Percentiles rank a stretch among this genome's conserved stretches.
Conservation (phyloP, 2,329 filamentous ascomycete species). For the Beauveria brongniartii region DNA sequence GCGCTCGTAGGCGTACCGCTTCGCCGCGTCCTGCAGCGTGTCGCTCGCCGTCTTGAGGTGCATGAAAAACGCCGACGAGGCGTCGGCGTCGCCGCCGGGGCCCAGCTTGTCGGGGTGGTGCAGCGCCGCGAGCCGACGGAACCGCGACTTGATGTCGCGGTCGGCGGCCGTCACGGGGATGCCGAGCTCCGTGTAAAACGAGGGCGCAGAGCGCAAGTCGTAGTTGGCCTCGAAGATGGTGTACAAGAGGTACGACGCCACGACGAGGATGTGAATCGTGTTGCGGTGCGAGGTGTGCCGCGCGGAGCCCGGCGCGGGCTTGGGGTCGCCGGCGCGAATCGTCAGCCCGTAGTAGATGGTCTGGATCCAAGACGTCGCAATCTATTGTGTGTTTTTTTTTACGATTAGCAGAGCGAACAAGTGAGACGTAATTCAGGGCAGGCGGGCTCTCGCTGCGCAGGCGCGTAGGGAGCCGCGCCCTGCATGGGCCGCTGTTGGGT, state of each 20-base stretch:
- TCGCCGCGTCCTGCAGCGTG: slow-evolving; percentile 66
- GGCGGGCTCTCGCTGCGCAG: background rate
- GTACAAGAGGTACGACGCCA: slow-evolving; percentile 78
- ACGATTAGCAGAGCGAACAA: background rate
- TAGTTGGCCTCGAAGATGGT: slow-evolving; percentile 89
- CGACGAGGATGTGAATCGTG: slow-evolving; percentile 74
- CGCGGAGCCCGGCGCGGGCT: slow-evolving; percentile 60
- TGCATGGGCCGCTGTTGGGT: background rate
- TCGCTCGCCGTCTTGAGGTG: slow-evolving; percentile 78
- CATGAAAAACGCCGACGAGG: slow-evolving; percentile 54
- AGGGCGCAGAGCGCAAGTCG: slow-evolving; percentile 60
- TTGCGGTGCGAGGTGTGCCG: slow-evolving; percentile 68
- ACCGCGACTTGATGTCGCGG: slow-evolving; percentile 71
- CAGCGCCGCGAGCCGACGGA: slow-evolving; percentile 64
- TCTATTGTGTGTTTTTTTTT: slow-evolving; percentile 35
- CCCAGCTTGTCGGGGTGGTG: slow-evolving; percentile 76
- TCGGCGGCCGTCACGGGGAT: slow-evolving; percentile 63
- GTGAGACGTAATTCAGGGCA: too few species aligned
- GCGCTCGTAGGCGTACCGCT: slow-evolving; percentile 81
- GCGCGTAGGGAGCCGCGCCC: background rate
- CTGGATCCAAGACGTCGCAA: slow-evolving; percentile 71
- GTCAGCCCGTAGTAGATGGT: slow-evolving; percentile 78
- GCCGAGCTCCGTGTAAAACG: slow-evolving; percentile 73
- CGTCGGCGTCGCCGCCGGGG: slow-evolving; percentile 24
- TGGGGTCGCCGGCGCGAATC: slow-evolving; percentile 81